Conservation (phyloP, 306 rosid species). For the Medicago ruthenica region DNA sequence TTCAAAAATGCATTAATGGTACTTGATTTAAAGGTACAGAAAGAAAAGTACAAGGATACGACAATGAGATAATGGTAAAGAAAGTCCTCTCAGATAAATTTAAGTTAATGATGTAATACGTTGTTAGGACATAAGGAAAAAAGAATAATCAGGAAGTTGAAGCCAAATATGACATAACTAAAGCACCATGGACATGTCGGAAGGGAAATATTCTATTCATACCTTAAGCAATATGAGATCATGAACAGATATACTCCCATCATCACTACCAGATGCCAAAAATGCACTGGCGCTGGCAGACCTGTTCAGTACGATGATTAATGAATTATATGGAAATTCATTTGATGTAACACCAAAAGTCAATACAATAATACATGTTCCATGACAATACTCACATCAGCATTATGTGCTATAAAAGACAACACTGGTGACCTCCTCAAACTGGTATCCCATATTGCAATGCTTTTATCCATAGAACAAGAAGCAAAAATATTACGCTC, state of each 20-base stretch:
- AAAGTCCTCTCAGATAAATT: slow-evolving; percentile 9
- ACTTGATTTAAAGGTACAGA: slow-evolving; percentile 28
- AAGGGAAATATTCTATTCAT: slow-evolving; percentile 22
- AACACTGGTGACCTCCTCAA: slow-evolving; percentile 61
- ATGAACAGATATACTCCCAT: slow-evolving; percentile 88
- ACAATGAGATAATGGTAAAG: neutral
- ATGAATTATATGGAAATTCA: slow-evolving; percentile 7
- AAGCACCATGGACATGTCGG: slow-evolving; percentile 6
- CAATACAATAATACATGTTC: slow-evolving; percentile 69
- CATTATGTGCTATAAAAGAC: slow-evolving; percentile 78
- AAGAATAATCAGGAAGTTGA: neutral
- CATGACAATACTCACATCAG: slow-evolving; percentile 96
- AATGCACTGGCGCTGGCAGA: slow-evolving; percentile 61
- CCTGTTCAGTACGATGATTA: slow-evolving; percentile 60
- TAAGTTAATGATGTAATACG: slow-evolving; percentile 5
- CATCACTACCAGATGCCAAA: slow-evolving; percentile 97
- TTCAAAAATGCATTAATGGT: neutral
- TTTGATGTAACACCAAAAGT: slow-evolving; percentile 2
- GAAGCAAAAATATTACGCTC: slow-evolving; percentile 81
- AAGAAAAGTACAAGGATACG: neutral
- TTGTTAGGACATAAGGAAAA: neutral
- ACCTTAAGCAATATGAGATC: slow-evolving; percentile 92
- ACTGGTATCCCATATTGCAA: slow-evolving; percentile 90
- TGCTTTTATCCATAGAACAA: slow-evolving; percentile 82
- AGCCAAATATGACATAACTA: slow-evolving; percentile 2